A percentile compares a stretch with the other conserved stretches of the same genome.
These are phyloP conservation scores for Russula sp. DNA, from an alignment of 768 basidiomycete species.

Conservation along the genomic window DNA sequence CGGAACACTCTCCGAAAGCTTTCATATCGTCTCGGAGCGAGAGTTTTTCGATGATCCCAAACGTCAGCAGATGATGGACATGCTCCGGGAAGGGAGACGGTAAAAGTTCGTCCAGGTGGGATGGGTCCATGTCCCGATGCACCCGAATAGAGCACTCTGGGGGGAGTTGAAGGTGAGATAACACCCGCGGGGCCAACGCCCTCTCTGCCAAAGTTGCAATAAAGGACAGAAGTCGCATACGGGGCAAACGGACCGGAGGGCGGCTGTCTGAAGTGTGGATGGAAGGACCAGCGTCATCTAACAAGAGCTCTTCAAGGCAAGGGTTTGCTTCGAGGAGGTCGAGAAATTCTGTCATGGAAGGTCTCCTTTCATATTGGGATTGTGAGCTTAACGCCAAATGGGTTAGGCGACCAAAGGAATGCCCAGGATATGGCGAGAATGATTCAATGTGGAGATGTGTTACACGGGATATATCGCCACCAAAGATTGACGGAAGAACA, in stretches of 20 bases:
- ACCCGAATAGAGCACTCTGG: slow-evolving; percentile 14
- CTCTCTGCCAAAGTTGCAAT: slow-evolving; percentile 14
- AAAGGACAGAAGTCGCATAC: slow-evolving; percentile 18
- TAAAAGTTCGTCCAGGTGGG: slow-evolving; percentile 14
- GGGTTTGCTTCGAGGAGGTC: slow-evolving; percentile 20
- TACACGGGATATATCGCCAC: slow-evolving; percentile 20
- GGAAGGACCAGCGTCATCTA: slow-evolving; percentile 22
- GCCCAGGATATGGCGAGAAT: slow-evolving; percentile 22
- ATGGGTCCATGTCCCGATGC: slow-evolving; percentile 21
- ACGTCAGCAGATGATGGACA: slow-evolving; percentile 3
- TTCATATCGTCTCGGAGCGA: slow-evolving; percentile 15
- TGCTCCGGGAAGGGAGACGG: slow-evolving; percentile 17
- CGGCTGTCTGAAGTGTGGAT: slow-evolving; percentile 9
- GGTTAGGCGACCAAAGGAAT: slow-evolving; percentile 18
- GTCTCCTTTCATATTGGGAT: slow-evolving; percentile 20
- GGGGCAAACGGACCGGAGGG: slow-evolving; percentile 8
- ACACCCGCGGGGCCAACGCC: slow-evolving; percentile 11
- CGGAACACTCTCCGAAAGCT: slow-evolving; percentile 12
- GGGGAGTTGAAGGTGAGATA: slow-evolving; percentile 16
- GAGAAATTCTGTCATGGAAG: slow-evolving; percentile 22
- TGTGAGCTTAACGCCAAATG: slow-evolving; percentile 22
- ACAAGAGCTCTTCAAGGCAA: slow-evolving; percentile 19
- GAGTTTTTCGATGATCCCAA: slow-evolving; percentile 13
- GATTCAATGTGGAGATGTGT: slow-evolving; percentile 23
- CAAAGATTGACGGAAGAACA: slow-evolving; percentile 18